These are phyloP conservation scores for Neofusicoccum ribis DNA, from an alignment of 2,329 filamentous ascomycete species.

Conservation along the genomic window DNA sequence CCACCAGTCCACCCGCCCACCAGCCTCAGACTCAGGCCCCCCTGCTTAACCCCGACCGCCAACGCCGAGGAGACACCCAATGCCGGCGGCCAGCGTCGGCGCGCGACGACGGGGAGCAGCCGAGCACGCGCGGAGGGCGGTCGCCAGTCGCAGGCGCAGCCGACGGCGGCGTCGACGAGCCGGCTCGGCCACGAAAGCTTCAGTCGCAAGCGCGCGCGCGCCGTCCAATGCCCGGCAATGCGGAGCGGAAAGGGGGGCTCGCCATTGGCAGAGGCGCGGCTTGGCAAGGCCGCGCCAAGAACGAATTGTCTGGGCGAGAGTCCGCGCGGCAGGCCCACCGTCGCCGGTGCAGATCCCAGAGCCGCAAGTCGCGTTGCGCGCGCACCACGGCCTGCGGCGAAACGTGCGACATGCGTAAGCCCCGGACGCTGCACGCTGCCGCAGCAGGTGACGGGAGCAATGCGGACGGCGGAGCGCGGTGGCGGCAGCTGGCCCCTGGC, in stretches of 20 bases:
- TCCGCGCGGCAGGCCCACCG: slow-evolving; percentile 14
- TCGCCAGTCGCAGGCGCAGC: background rate
- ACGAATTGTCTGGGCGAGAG: background rate
- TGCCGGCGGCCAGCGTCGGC: too few relatives aligned
- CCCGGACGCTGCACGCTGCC: background rate
- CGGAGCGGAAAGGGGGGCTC: too few relatives aligned
- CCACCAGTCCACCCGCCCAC: background rate
- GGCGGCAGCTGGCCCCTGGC: background rate
- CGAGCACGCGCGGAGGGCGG: background rate
- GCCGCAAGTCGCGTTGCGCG: background rate
- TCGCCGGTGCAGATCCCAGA: background rate
- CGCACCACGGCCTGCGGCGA: background rate
- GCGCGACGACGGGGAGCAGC: too few relatives aligned
- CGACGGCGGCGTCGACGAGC: background rate
- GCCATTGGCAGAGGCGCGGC: too few relatives aligned
- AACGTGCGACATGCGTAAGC: slow-evolving; percentile 10
- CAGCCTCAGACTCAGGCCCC: background rate
- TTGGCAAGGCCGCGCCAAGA: too few relatives aligned
- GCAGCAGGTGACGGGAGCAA: background rate
- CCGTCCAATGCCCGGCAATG: too few relatives aligned
- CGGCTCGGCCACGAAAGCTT: slow-evolving; percentile 1
- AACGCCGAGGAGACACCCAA: background rate
- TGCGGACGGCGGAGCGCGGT: too few relatives aligned
- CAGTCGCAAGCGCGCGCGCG: background rate
- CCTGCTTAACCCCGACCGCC: background rate